These are phyloP conservation scores for Saccharomyces mikatae DNA, from an alignment of 805 yeast species.

Conservation along the genomic window DNA sequence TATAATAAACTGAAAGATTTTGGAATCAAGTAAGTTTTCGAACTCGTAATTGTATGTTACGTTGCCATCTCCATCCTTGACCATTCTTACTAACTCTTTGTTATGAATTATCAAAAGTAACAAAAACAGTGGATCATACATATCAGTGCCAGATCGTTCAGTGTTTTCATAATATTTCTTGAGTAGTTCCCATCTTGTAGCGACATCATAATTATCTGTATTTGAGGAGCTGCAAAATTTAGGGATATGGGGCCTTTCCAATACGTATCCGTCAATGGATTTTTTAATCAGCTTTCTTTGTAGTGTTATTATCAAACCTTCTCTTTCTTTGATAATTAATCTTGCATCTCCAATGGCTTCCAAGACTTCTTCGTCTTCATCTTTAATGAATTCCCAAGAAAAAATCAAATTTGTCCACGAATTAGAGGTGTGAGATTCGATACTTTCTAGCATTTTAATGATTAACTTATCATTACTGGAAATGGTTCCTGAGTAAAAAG, in stretches of 20 bases:
- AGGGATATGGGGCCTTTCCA: slow-evolving; percentile 28
- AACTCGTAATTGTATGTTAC: slow-evolving; percentile 38
- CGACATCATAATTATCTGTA: neutral
- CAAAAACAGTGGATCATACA: slow-evolving; percentile 68
- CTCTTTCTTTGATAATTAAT: slow-evolving; percentile 38
- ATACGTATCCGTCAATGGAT: slow-evolving; percentile 35
- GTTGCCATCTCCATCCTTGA: slow-evolving; percentile 25
- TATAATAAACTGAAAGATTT: slow-evolving; percentile 40
- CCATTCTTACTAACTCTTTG: slow-evolving; percentile 46
- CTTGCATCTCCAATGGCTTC: slow-evolving; percentile 43
- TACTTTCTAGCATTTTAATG: slow-evolving; percentile 42
- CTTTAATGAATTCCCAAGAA: slow-evolving; percentile 54
- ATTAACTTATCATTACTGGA: slow-evolving; percentile 55
- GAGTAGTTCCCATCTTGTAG: neutral
- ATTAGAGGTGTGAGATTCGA: slow-evolving; percentile 45
- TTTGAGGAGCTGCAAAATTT: neutral
- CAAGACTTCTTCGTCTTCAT: slow-evolving; percentile 31
- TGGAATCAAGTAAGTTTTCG: slow-evolving; percentile 48
- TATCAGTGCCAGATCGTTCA: slow-evolving; percentile 19
- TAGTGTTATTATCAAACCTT: slow-evolving; percentile 44
- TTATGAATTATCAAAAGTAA: slow-evolving; percentile 54
- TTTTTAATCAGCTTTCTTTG: slow-evolving; percentile 43
- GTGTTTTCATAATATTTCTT: slow-evolving; percentile 22
- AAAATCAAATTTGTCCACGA: slow-evolving; percentile 63
- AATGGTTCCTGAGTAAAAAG: slow-evolving; percentile 56